Evolutionary conservation across 306 rosid genomes (phyloP).

Genomic region (Cyamopsis tetragonoloba): DNA sequence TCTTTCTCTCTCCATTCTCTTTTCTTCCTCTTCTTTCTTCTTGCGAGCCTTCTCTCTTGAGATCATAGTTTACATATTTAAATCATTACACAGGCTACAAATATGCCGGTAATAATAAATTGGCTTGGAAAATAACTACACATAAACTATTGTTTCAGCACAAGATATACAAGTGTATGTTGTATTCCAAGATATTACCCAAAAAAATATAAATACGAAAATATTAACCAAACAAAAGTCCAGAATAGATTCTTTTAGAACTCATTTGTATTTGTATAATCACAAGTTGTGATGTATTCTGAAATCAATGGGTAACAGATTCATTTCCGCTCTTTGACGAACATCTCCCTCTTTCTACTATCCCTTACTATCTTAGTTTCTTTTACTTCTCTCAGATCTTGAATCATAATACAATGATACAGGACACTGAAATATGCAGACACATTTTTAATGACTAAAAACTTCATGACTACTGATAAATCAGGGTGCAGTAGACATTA

Average conservation of each 20-base stretch:
- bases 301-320: too few relatives aligned
- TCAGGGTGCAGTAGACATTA: not conserved
- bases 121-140: not conserved
- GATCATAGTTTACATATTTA: constrained; percentile 12
- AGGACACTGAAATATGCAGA: not conserved
- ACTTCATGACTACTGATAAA: not conserved
- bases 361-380: too few relatives aligned
- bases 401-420: not conserved
- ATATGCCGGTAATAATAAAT: constrained; percentile 1
- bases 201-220: not conserved
- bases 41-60: constrained; percentile 94
- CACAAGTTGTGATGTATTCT: too few relatives aligned
- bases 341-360: too few relatives aligned
- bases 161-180: constrained; percentile 11
- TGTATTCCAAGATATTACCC: not conserved
- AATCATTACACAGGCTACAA: not conserved
- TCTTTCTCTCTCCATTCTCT: constrained; percentile 72
- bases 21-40: constrained; percentile 99
- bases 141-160: constrained; percentile 13
- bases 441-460: not conserved
- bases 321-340: too few relatives aligned
- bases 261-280: too few relatives aligned
- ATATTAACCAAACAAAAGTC: not conserved
- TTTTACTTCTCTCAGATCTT: too few relatives aligned
- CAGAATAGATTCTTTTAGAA: too few relatives aligned